These are phyloP conservation scores for Picochlorum sp. DNA, from an alignment of 139 green algal species.

Conservation along the genomic window DNA sequence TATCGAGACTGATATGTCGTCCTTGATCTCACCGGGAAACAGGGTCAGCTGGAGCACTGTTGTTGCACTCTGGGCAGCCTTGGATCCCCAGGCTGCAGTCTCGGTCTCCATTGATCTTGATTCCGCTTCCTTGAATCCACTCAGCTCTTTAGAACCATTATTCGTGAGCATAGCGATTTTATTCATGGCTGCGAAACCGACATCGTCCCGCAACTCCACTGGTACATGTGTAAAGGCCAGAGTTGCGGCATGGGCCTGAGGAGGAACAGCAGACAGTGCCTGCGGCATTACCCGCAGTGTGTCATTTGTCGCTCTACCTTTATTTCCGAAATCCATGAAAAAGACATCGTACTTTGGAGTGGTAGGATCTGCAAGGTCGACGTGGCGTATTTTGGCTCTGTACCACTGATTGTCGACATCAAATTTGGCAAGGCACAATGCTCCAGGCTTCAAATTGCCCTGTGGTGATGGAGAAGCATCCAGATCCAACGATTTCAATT, in stretches of 20 bases:
- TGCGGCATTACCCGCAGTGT: constrained; percentile 51
- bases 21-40: neutral
- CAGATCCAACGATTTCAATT: constrained; percentile 41
- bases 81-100: constrained; percentile 21
- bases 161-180: constrained; percentile 22
- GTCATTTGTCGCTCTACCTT: constrained; percentile 39
- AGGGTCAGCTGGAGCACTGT: constrained; percentile 21
- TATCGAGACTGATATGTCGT: constrained; percentile 1
- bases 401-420: constrained; percentile 74
- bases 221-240: constrained; percentile 56
- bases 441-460: constrained; percentile 45
- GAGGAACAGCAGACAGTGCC: constrained; percentile 57
- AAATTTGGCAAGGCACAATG: constrained; percentile 64
- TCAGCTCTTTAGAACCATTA: constrained; percentile 28
- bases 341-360: constrained; percentile 61
- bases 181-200: constrained; percentile 47
- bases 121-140: constrained; percentile 41
- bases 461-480: constrained; percentile 17
- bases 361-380: constrained; percentile 29
- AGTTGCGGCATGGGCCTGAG: constrained; percentile 42
- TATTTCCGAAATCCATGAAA: constrained; percentile 94
- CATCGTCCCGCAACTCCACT: constrained; percentile 40
- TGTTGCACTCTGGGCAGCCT: neutral
- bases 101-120: constrained; percentile 31
- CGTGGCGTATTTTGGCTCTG: constrained; percentile 33